These are phyloP conservation scores for Platismatia glauca DNA, from an alignment of 495 filamentous ascomycete species.

Conservation along the genomic window DNA sequence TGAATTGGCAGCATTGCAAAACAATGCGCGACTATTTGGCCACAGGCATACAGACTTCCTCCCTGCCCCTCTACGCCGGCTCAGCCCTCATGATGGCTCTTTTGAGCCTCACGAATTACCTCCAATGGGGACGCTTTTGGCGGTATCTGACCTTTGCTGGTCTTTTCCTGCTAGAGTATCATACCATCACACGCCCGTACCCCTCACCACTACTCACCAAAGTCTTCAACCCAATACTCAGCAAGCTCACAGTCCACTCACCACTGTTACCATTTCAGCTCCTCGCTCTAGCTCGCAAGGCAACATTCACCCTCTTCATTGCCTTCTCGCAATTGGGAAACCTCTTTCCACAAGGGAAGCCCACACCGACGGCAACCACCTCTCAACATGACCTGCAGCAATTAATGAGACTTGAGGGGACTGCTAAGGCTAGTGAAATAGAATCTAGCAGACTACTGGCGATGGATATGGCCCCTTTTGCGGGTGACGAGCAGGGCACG, in stretches of 20 bases:
- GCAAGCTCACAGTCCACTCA: slow-evolving; percentile 40
- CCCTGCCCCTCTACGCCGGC: slow-evolving; percentile 55
- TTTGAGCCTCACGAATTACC: slow-evolving; percentile 66
- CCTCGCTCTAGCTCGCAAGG: slow-evolving; percentile 64
- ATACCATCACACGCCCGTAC: slow-evolving; percentile 59
- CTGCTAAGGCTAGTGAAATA: slow-evolving; percentile 48
- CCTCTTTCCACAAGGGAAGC: slow-evolving; percentile 35
- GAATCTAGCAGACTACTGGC: slow-evolving; percentile 64
- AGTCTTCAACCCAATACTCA: slow-evolving; percentile 54
- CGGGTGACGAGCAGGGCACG: slow-evolving; percentile 54
- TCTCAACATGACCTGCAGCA: slow-evolving; percentile 34
- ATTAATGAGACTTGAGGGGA: slow-evolving; percentile 35
- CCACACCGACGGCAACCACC: slow-evolving; percentile 23
- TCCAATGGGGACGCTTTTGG: slow-evolving; percentile 83
- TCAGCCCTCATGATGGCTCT: slow-evolving; percentile 55
- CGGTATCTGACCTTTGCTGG: slow-evolving; percentile 67
- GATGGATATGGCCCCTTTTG: slow-evolving; percentile 76
- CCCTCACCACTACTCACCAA: slow-evolving; percentile 44
- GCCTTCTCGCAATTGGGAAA: slow-evolving; percentile 79
- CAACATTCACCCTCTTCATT: slow-evolving; percentile 73
- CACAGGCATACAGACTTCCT: slow-evolving; percentile 47
- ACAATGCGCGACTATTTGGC: slow-evolving; percentile 68
- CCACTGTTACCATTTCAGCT: slow-evolving; percentile 85
- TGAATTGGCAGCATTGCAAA: slow-evolving; percentile 56
- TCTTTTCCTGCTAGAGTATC: slow-evolving; percentile 64